Evolutionary conservation across 1,139 yeast species (phyloP).

Genomic region (Zygosaccharomyces pseudobailii): DNA sequence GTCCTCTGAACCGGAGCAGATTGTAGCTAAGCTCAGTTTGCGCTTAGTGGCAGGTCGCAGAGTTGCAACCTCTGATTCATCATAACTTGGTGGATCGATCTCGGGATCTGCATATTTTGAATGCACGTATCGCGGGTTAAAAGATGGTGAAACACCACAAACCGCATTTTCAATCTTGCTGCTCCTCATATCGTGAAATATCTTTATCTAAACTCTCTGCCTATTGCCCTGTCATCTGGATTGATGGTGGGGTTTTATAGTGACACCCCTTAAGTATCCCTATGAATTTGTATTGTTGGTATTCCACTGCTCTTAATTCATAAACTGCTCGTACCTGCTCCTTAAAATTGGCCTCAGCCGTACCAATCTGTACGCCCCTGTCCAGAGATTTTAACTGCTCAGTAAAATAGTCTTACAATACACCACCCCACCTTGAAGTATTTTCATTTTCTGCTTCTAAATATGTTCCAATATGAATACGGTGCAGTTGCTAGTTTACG

Average conservation of each 20-base stretch:
- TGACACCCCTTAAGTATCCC: slow-evolving; percentile 4
- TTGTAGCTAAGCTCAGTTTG: not conserved
- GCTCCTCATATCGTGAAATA: not conserved
- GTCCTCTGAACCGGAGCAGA: not conserved
- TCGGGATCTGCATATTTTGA: not conserved
- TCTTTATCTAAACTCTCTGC: not conserved
- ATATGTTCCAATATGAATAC: too few species aligned
- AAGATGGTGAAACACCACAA: not conserved
- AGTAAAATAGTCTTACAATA: not conserved
- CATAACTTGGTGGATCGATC: not conserved
- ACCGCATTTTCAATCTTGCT: not conserved
- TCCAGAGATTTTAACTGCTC: not conserved
- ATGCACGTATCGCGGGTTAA: not conserved
- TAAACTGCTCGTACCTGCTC: not conserved
- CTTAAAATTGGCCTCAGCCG: not conserved
- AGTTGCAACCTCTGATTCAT: not conserved
- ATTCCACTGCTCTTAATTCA: slow-evolving; percentile 3
- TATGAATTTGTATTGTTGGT: slow-evolving; percentile 36
- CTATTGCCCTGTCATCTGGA: too few species aligned
- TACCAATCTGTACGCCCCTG: not conserved
- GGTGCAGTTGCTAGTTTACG: too few species aligned
- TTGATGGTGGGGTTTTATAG: too few species aligned
- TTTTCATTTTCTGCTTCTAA: too few species aligned
- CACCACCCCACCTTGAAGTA: not conserved
- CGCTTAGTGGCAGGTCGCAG: not conserved